These are phyloP conservation scores for Colletotrichum chrysophilum DNA, from an alignment of 2,329 filamentous ascomycete genomes.

Conservation along the genomic window DNA sequence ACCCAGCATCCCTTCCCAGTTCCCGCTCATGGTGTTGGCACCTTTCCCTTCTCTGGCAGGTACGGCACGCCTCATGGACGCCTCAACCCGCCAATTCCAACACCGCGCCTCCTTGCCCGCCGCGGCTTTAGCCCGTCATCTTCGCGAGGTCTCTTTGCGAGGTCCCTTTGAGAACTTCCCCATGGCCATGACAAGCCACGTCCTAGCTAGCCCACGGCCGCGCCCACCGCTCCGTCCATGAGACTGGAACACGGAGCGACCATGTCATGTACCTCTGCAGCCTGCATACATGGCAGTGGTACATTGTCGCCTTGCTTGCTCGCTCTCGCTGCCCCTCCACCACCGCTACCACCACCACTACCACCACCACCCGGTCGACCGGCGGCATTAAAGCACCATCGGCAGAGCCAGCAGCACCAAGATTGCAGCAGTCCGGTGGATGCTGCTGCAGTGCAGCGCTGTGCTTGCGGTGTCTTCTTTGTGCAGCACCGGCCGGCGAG, in stretches of 20 bases:
- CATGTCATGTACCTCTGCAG: neutral
- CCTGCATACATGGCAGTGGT: neutral
- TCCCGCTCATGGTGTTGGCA: conserved; percentile 6
- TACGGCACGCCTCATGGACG: conserved; percentile 15
- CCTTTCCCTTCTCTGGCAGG: conserved; percentile 16
- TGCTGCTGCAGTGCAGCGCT: neutral
- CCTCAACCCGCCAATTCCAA: conserved; percentile 4
- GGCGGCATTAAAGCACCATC: neutral
- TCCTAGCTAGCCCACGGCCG: neutral
- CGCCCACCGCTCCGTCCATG: neutral
- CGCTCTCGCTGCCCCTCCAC: neutral
- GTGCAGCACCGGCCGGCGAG: neutral
- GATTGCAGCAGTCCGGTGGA: neutral
- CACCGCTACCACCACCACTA: neutral
- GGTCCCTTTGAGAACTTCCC: neutral
- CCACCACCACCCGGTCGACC: neutral
- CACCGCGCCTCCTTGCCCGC: neutral
- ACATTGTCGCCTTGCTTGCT: neutral
- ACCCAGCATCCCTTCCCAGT: conserved; percentile 15
- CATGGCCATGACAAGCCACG: neutral
- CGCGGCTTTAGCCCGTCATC: conserved; percentile 6
- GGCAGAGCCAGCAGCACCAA: neutral
- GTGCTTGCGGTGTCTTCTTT: neutral
- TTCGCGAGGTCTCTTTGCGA: conserved; percentile 16
- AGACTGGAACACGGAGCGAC: neutral